Conservation (phyloP, 2,329 filamentous ascomycete species). For the Fusarium sp. region DNA sequence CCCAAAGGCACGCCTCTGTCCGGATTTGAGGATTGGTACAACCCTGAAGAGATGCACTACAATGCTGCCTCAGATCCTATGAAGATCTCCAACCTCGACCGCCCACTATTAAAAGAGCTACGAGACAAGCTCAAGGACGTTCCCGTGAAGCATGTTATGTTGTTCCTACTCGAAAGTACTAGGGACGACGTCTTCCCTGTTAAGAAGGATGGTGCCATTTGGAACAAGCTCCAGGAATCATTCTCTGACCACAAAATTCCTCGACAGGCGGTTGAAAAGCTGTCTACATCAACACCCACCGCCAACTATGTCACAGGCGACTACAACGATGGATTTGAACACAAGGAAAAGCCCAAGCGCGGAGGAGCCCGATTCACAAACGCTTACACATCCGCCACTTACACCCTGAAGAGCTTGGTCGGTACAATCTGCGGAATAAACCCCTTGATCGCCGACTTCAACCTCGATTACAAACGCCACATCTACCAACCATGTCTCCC, state of each 20-base stretch:
- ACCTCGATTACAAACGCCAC: slow-evolving; percentile 57
- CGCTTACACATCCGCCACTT: slow-evolving; percentile 58
- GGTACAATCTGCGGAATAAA: slow-evolving; percentile 59
- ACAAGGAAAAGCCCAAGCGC: slow-evolving; percentile 40
- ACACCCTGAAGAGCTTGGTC: slow-evolving; percentile 59
- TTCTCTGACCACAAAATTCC: slow-evolving; percentile 52
- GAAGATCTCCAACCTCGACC: slow-evolving; percentile 56
- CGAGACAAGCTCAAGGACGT: slow-evolving; percentile 47
- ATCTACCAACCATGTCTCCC: slow-evolving; percentile 61
- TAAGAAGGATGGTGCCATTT: slow-evolving; percentile 57
- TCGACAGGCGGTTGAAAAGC: slow-evolving; percentile 44
- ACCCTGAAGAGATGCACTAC: slow-evolving; percentile 50
- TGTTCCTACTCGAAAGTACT: slow-evolving; percentile 60
- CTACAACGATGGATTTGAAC: slow-evolving; percentile 53
- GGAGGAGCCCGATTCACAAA: slow-evolving; percentile 59
- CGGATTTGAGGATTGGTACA: slow-evolving; percentile 51
- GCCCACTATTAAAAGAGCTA: slow-evolving; percentile 49
- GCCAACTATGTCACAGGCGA: slow-evolving; percentile 55
- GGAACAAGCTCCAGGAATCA: slow-evolving; percentile 51
- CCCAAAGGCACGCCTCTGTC: slow-evolving; percentile 40
- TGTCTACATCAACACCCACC: slow-evolving; percentile 50
- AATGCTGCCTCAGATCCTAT: slow-evolving; percentile 55
- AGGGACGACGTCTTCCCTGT: slow-evolving; percentile 61
- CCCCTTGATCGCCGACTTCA: slow-evolving; percentile 58
- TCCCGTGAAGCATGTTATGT: slow-evolving; percentile 58